Evolutionary conservation across 2,329 filamentous ascomycete genomes (phyloP).

Genomic region (Colletotrichum sp.): DNA sequence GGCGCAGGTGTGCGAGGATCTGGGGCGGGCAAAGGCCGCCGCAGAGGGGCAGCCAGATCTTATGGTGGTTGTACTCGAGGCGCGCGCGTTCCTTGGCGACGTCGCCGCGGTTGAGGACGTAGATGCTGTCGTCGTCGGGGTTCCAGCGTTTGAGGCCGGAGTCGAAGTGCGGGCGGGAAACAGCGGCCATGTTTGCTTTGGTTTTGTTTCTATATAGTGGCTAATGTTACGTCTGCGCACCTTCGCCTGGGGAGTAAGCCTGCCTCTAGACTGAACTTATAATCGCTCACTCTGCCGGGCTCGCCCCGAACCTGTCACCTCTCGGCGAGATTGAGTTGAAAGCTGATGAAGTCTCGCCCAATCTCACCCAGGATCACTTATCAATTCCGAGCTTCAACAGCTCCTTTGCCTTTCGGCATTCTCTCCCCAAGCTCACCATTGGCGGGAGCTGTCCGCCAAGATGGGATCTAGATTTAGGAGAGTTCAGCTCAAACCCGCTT

Average conservation of each 20-base stretch:
- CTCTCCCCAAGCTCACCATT: neutral
- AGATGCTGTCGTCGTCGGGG: neutral
- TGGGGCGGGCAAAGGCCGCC: neutral
- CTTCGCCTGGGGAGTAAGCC: neutral
- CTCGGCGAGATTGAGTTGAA: neutral
- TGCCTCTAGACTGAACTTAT: neutral
- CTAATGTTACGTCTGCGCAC: neutral
- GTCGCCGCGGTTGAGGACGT: neutral
- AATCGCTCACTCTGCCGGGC: neutral
- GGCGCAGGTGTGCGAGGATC: neutral
- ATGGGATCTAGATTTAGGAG: neutral
- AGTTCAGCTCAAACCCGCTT: neutral
- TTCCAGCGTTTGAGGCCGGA: neutral
- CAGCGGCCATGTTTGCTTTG: neutral
- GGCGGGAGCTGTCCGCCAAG: neutral
- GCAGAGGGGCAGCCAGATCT: neutral
- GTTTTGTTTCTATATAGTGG: neutral
- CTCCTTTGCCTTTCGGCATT: neutral
- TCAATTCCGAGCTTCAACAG: neutral
- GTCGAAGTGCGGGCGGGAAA: neutral
- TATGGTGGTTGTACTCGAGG: slow-evolving; percentile 9
- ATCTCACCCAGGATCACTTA: neutral
- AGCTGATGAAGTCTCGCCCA: neutral
- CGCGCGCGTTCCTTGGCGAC: neutral
- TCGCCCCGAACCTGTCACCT: neutral